Evolutionary conservation across 2,329 filamentous ascomycete genomes (phyloP).

Genomic region (Claviceps sorghi): DNA sequence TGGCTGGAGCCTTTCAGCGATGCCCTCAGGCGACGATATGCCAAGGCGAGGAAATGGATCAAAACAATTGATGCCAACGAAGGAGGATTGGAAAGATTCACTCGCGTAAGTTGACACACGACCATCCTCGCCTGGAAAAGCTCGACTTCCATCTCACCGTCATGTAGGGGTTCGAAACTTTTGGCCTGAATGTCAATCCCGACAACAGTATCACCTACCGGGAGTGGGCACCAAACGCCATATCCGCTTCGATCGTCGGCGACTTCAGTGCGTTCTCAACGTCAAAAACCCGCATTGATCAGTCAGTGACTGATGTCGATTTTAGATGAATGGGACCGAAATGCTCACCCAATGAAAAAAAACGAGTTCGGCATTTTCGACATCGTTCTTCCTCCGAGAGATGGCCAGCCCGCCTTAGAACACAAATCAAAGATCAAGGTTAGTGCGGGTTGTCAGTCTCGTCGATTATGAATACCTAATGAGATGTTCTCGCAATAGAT

Average conservation of each 20-base stretch:
- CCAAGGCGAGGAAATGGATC: constrained; percentile 75
- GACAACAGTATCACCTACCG: constrained; percentile 81
- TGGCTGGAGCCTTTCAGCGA: constrained; percentile 79
- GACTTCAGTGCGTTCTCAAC: constrained; percentile 68
- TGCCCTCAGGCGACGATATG: constrained; percentile 59
- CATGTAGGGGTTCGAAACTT: constrained; percentile 67
- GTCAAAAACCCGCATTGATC: background rate
- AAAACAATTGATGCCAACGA: constrained; percentile 68
- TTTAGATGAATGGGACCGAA: constrained; percentile 71
- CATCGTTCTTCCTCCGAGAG: constrained; percentile 55
- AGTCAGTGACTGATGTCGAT: constrained; percentile 14
- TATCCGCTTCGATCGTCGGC: constrained; percentile 71
- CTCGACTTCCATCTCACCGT: background rate
- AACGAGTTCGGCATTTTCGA: constrained; percentile 78
- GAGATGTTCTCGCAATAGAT: constrained; percentile 39
- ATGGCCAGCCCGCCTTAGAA: constrained; percentile 65
- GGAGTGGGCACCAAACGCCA: constrained; percentile 91
- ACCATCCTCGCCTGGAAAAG: constrained; percentile 1
- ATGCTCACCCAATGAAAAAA: constrained; percentile 76
- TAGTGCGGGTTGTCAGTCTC: constrained; percentile 8
- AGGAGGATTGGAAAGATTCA: constrained; percentile 85
- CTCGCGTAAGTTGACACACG: constrained; percentile 39
- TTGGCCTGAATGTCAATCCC: constrained; percentile 67
- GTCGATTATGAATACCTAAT: background rate
- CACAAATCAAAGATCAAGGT: constrained; percentile 97